These are phyloP conservation scores for Penicillium salamii DNA, from an alignment of 495 filamentous ascomycete genomes.

Conservation along the genomic window DNA sequence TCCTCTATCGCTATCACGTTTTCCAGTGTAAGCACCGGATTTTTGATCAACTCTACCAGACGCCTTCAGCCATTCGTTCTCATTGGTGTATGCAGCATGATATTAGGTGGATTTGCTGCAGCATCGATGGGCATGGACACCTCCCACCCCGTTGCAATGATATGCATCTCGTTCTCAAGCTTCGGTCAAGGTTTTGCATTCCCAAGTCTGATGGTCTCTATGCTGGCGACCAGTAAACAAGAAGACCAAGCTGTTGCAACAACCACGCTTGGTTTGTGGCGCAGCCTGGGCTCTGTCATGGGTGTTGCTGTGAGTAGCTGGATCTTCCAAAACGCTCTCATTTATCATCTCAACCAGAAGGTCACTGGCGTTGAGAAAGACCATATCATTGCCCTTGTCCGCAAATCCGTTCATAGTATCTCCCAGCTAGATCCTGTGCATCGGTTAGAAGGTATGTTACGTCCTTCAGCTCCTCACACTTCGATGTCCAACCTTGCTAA, in stretches of 20 bases:
- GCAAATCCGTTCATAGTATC: slow-evolving; percentile 54
- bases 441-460: slow-evolving; percentile 47
- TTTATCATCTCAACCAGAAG: slow-evolving; percentile 53
- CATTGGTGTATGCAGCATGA: slow-evolving; percentile 48
- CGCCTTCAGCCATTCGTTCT: slow-evolving; percentile 62
- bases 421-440: slow-evolving; percentile 46
- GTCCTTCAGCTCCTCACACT: background rate
- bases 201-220: slow-evolving; percentile 62
- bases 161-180: slow-evolving; percentile 58
- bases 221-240: slow-evolving; percentile 64
- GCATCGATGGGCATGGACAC: slow-evolving; percentile 51
- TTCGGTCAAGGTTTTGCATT: slow-evolving; percentile 65
- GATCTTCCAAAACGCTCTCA: slow-evolving; percentile 70
- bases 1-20: slow-evolving; percentile 56
- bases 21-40: slow-evolving; percentile 61
- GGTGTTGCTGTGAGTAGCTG: slow-evolving; percentile 69
- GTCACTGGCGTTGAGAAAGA: slow-evolving; percentile 55
- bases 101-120: slow-evolving; percentile 56
- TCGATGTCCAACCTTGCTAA: slow-evolving; percentile 16
- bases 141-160: slow-evolving; percentile 56
- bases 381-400: slow-evolving; percentile 48
- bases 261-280: slow-evolving; percentile 64
- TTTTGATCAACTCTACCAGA: slow-evolving; percentile 66
- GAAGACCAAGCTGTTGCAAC: slow-evolving; percentile 75
- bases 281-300: slow-evolving; percentile 66